phyloP scores from a whole-genome alignment of 257 asterid genomes.

The Lycium ferocissimum region DNA sequence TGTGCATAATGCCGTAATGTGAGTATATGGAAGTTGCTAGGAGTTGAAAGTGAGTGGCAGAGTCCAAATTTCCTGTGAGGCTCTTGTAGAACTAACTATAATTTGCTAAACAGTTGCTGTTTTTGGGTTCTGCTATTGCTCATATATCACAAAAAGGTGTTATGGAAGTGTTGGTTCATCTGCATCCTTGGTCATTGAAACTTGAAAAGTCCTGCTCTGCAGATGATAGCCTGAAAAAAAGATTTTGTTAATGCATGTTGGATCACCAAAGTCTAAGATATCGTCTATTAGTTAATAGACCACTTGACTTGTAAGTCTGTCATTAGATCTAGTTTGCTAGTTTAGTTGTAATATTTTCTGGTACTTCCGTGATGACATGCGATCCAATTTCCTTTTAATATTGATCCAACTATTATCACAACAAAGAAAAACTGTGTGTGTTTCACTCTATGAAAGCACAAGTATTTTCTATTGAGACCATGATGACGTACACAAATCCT shows the following conservation, averaged over 20 bases:
- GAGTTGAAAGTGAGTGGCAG: background rate
- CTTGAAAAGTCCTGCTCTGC: background rate
- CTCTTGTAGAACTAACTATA: background rate
- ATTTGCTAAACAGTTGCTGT: background rate
- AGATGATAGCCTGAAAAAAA: background rate
- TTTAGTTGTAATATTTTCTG: background rate
- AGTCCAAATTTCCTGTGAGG: background rate
- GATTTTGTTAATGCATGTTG: background rate
- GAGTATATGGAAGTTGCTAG: conserved; percentile 5
- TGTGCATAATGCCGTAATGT: background rate
- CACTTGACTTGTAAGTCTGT: background rate
- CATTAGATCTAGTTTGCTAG: background rate
- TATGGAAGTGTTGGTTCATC: background rate
- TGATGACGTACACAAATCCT: background rate
- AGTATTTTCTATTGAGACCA: background rate
- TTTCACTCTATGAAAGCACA: background rate
- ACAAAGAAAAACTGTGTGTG: background rate
- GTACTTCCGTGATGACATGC: background rate
- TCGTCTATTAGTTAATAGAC: background rate
- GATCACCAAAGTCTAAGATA: background rate
- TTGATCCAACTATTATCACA: background rate
- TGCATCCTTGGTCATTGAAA: background rate
- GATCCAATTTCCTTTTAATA: background rate
- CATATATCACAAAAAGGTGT: background rate
- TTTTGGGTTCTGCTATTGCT: background rate